Evolutionary conservation across 1,139 yeast genomes (phyloP).

Genomic region (Yamadazyma triangularis): DNA sequence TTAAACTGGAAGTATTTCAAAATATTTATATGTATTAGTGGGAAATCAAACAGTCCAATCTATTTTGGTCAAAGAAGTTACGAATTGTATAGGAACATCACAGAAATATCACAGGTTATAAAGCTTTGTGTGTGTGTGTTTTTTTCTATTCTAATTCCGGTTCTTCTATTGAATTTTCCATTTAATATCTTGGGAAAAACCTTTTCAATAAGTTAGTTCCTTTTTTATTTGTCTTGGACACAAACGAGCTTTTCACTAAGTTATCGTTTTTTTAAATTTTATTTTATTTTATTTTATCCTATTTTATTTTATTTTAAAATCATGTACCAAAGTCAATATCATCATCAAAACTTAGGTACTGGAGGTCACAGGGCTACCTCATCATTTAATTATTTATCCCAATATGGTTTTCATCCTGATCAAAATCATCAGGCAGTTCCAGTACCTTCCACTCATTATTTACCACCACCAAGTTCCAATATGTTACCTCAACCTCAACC

Average conservation of each 20-base stretch:
- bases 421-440: too few species aligned
- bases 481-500: conserved; percentile 3
- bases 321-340: conserved; percentile 1
- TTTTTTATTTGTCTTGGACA: too few species aligned
- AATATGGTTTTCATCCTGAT: conserved; percentile 3
- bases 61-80: background rate
- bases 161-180: background rate
- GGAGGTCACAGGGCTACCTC: conserved; percentile 36
- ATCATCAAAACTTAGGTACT: conserved; percentile 23
- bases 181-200: background rate
- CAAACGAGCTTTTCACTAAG: conserved; percentile 42
- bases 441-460: conserved; percentile 8
- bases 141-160: background rate
- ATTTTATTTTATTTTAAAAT: too few species aligned
- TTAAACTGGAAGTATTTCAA: conserved; percentile 8
- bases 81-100: background rate
- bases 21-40: too few species aligned
- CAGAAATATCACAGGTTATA: background rate
- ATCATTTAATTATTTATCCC: conserved; percentile 21
- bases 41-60: too few species aligned
- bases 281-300: too few species aligned
- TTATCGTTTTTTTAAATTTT: conserved; percentile 20
- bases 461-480: conserved; percentile 12
- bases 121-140: background rate
- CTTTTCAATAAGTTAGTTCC: background rate